These are phyloP conservation scores for Dentipellis sp. DNA, from an alignment of 768 basidiomycete genomes.

Conservation along the genomic window DNA sequence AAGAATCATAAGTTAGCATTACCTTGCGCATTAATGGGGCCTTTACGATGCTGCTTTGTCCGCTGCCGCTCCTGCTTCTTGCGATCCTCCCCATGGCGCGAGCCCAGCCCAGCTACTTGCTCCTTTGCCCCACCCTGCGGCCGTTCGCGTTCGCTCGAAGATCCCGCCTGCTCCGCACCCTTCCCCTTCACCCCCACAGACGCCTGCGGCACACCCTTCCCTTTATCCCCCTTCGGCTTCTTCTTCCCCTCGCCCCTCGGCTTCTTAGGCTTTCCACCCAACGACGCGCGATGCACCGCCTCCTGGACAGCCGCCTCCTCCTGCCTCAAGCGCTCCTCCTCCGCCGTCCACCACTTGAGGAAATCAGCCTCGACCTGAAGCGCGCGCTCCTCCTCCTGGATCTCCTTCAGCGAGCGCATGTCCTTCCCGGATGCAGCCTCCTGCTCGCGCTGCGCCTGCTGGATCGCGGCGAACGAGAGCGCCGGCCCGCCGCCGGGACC, in stretches of 20 bases:
- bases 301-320: slow-evolving; percentile 27
- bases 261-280: not conserved
- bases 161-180: too few relatives aligned
- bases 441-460: slow-evolving; percentile 63
- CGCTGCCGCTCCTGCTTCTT: too few relatives aligned
- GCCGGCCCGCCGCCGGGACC: slow-evolving; percentile 11
- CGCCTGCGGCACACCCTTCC: not conserved
- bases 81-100: too few relatives aligned
- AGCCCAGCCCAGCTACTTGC: too few relatives aligned
- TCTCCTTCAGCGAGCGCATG: slow-evolving; percentile 64
- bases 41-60: too few relatives aligned
- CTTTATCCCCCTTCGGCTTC: not conserved
- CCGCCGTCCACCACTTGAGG: slow-evolving; percentile 81
- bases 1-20: too few relatives aligned
- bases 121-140: too few relatives aligned
- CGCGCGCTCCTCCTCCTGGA: slow-evolving; percentile 76
- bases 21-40: too few relatives aligned
- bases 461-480: slow-evolving; percentile 78
- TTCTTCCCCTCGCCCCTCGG: not conserved
- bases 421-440: slow-evolving; percentile 32
- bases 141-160: too few relatives aligned
- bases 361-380: slow-evolving; percentile 44
- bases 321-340: slow-evolving; percentile 60
- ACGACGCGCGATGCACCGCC: not conserved
- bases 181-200: too few relatives aligned